Evolutionary conservation across 2,329 filamentous ascomycete genomes (phyloP), one percentile per base, ranked within the genome.

Genomic region (Hypoxylon sp.): DNA sequence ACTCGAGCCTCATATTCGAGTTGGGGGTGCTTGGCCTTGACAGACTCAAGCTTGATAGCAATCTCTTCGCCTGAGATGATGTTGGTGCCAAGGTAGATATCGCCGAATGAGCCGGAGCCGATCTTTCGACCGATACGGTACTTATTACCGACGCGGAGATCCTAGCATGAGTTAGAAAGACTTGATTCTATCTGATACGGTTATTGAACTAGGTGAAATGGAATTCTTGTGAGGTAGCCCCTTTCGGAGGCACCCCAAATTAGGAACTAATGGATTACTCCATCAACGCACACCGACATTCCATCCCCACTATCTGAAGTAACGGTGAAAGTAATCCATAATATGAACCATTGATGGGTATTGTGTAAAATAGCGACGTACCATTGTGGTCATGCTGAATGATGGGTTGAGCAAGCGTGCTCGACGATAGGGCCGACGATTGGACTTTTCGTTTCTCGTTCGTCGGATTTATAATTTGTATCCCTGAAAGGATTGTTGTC

Each of bases 81-180:
- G 87, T 99, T 98, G 82, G 96, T 99, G 77, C 96, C 96, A 60
- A 98, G 90, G 84, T 98, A 99, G 80, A 99, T 98, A 78, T 98
- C 96, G 85, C 96, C 96, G 81, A 99, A 99, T 79, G 91, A 94
- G 75, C 96, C 96, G 76, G 94, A 97, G 76, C 96, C 96, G 79
- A 99, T 99, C 89, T 99, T 99, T 78, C 96, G 94, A 81, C 96
- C 96, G 83, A 99, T 98, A 78, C 96, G 94, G 90, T 99, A 99
- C 81, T 99, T 98, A 83, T 98, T 98, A 84, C 96, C 96, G 84
- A 99, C 96, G 80, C 96, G 94, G 78, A 99, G 91, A 90, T 99
- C 96, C 95, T 98, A 42, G 2, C 29, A 10, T 1, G 13, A 33
- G 58, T 75, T 60, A 77, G 73, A 29, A 70, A 10, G 22, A 31